Evolutionary conservation across 2,329 filamentous ascomycete genomes (phyloP).

Genomic region (Curvularia sp.): DNA sequence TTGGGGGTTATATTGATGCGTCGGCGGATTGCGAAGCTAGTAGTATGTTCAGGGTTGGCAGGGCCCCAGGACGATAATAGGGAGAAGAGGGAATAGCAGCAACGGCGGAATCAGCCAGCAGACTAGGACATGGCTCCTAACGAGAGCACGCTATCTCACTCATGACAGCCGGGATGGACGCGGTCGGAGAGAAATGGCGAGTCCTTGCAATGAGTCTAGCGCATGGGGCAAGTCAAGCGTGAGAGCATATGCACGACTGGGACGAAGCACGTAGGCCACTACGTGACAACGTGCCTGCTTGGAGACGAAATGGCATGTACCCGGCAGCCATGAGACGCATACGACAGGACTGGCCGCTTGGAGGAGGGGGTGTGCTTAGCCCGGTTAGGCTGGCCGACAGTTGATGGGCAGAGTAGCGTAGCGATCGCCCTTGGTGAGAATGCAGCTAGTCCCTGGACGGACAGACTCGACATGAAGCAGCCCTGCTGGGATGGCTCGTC

Average conservation of each 20-base stretch:
- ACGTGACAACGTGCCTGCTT: conserved; percentile 28
- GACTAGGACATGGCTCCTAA: conserved; percentile 37
- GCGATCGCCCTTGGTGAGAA: conserved; percentile 40
- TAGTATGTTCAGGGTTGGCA: conserved; percentile 33
- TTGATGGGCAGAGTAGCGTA: conserved; percentile 39
- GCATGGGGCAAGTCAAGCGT: conserved; percentile 38
- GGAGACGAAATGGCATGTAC: conserved; percentile 34
- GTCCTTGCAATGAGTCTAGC: conserved; percentile 21
- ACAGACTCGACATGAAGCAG: conserved; percentile 34
- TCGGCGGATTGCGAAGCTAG: conserved; percentile 38
- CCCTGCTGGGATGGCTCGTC: conserved; percentile 41
- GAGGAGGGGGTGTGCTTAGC: conserved; percentile 27
- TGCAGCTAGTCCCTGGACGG: conserved; percentile 31
- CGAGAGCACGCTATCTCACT: conserved; percentile 34
- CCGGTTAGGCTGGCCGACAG: conserved; percentile 36
- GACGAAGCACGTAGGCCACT: conserved; percentile 29
- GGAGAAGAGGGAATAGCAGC: conserved; percentile 31
- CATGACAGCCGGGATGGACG: conserved; percentile 23
- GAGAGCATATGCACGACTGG: conserved; percentile 37
- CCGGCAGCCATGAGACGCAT: conserved; percentile 41
- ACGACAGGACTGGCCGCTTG: conserved; percentile 30
- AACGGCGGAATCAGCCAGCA: conserved; percentile 40
- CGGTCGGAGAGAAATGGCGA: conserved; percentile 34
- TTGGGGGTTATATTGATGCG: conserved; percentile 32
- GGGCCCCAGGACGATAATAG: conserved; percentile 37